Conservation (phyloP, 495 filamentous ascomycete species). For the Xylaria grammica region DNA sequence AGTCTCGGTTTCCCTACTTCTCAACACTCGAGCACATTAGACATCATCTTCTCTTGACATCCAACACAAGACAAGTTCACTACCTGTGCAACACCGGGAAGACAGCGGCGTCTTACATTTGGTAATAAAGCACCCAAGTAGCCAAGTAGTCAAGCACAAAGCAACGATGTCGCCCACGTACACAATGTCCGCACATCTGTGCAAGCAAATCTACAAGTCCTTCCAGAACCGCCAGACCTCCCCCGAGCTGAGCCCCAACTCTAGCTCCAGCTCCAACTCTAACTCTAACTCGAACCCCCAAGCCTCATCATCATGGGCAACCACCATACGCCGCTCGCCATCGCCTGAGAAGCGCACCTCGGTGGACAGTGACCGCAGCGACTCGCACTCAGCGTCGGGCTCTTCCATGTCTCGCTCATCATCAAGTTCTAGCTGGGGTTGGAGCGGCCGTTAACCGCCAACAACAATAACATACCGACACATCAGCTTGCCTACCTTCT, state of each 20-base stretch:
- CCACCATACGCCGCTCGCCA: slow-evolving; percentile 36
- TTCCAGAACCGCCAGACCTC: slow-evolving; percentile 49
- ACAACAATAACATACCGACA: not conserved
- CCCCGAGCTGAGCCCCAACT: slow-evolving; percentile 33
- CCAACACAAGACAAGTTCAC: not conserved
- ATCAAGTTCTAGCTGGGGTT: slow-evolving; percentile 33
- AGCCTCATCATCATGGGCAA: slow-evolving; percentile 32
- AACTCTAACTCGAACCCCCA: slow-evolving; percentile 27
- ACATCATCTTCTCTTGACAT: not conserved
- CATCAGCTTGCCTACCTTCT: slow-evolving; percentile 12
- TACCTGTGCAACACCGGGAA: not conserved
- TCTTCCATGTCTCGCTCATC: slow-evolving; percentile 27
- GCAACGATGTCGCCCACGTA: slow-evolving; percentile 54
- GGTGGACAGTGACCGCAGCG: slow-evolving; percentile 49
- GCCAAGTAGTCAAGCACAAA: no score
- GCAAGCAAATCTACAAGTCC: slow-evolving; percentile 56
- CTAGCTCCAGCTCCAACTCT: no score
- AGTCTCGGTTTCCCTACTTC: not conserved
- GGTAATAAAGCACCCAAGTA: not conserved
- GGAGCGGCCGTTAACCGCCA: slow-evolving; percentile 31
- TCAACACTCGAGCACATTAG: not conserved
- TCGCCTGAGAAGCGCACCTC: slow-evolving; percentile 46
- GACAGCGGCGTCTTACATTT: not conserved
- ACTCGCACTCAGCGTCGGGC: slow-evolving; percentile 27
- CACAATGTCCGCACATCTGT: slow-evolving; percentile 59